phyloP scores from a whole-genome alignment of 2,329 filamentous ascomycete species.

The Calonectria crousiana region DNA sequence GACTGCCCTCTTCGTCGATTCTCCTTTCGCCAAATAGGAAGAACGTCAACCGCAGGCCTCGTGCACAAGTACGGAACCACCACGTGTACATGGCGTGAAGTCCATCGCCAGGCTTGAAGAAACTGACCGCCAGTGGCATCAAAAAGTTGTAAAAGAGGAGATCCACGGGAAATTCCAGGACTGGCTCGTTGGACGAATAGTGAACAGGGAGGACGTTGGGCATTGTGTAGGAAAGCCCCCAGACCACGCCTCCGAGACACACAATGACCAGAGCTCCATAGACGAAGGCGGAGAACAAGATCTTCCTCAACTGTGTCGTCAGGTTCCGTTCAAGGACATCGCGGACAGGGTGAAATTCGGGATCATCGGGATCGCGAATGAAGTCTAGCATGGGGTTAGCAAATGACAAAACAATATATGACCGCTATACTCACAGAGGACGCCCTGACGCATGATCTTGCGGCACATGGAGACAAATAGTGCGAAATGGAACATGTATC shows the following conservation, averaged over 20 bases:
- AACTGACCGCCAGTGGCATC: slow-evolving; percentile 86
- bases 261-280: slow-evolving; percentile 94
- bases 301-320: slow-evolving; percentile 93
- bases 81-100: slow-evolving; percentile 90
- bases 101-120: slow-evolving; percentile 87
- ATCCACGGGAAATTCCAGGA: slow-evolving; percentile 94
- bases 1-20: slow-evolving; percentile 83
- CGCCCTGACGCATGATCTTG: slow-evolving; percentile 95
- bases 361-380: slow-evolving; percentile 97
- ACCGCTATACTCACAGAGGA: slow-evolving; percentile 77
- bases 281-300: slow-evolving; percentile 93
- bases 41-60: slow-evolving; percentile 83
- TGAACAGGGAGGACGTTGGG: slow-evolving; percentile 86
- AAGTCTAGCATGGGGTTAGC: slow-evolving; percentile 72
- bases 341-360: slow-evolving; percentile 96
- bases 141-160: slow-evolving; percentile 97
- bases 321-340: slow-evolving; percentile 96
- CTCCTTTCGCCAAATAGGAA: slow-evolving; percentile 91
- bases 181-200: slow-evolving; percentile 92
- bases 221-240: slow-evolving; percentile 80
- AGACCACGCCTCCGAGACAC: slow-evolving; percentile 95
- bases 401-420: not conserved
- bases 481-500: slow-evolving; percentile 99
- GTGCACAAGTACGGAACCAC: slow-evolving; percentile 94
- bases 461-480: slow-evolving; percentile 99